These are phyloP conservation scores for Tricholoma furcatifolium DNA, from an alignment of 768 basidiomycete species.

Conservation along the genomic window DNA sequence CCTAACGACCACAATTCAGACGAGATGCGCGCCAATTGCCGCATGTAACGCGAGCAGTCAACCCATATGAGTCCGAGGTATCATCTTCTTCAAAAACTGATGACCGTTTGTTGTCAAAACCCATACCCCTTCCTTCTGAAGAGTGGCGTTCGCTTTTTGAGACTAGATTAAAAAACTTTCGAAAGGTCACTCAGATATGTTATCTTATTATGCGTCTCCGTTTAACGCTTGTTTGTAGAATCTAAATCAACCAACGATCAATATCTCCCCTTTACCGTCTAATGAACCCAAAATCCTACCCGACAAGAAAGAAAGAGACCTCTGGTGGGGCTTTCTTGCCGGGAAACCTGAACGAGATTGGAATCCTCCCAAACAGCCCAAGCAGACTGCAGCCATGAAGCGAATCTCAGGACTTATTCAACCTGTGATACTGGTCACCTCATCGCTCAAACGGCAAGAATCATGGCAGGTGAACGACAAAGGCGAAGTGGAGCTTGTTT, in stretches of 20 bases:
- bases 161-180: constrained; percentile 61
- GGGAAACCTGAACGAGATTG: constrained; percentile 70
- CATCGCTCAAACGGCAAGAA: constrained; percentile 20
- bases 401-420: constrained; percentile 24
- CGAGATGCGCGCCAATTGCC: constrained; percentile 72
- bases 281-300: constrained; percentile 46
- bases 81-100: constrained; percentile 16
- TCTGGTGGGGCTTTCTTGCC: constrained; percentile 78
- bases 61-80: constrained; percentile 59
- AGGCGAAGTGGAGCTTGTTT: constrained; percentile 40
- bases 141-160: constrained; percentile 66
- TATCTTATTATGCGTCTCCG: not conserved
- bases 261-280: constrained; percentile 34
- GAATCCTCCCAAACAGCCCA: constrained; percentile 51
- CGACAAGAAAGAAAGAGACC: constrained; percentile 68
- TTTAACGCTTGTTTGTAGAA: constrained; percentile 46
- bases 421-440: constrained; percentile 27
- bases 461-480: constrained; percentile 36
- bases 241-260: constrained; percentile 57
- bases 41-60: constrained; percentile 58
- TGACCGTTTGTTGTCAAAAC: constrained; percentile 21
- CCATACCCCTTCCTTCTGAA: constrained; percentile 53
- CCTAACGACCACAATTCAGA: constrained; percentile 33
- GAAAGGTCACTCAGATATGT: constrained; percentile 46
- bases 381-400: constrained; percentile 23